Base-by-base conservation (phyloP, 345 rosid species). In the Boechera divaricarpa region DNA sequence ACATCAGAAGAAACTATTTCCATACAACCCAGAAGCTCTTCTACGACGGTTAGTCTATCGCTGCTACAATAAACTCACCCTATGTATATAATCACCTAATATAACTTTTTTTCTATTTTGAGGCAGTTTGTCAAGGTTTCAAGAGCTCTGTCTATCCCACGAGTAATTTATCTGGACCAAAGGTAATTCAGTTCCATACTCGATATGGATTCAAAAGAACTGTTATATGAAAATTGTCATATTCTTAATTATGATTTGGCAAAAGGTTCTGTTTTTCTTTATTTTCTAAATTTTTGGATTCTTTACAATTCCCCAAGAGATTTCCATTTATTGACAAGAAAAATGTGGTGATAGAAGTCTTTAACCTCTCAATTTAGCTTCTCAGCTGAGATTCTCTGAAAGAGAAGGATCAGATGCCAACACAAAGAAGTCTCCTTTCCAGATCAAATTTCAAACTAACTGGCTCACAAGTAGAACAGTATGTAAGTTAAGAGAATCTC, bases 1-100 rank as follows among this genome's bases (percentile, higher is more conserved):
- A 74, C 87, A 86, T 71, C 72, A 36, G 68, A 91, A 89, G 86
- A 86, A 83, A 38, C 73, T 94, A 55, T 89, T 94, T 83, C 90
- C 94, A 8, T 91, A 91, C 71, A 89, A 91, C 78, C 95, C 97
- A 28, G 79, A 82, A 73, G 90, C 83, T 57, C 96, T 94, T 83
- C 79, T 94, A 54, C 86, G 85, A 79, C 87, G 93, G 98, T 75
- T 24, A 53, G 67, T 63, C 57, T 49, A 24, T 28, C 13, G 24
- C 47, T 45, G 49, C 51, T 45, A n/a, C 36, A 4, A 29, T 55
- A 39, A 65, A 4, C 38, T 12, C 56, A 13, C 45, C 36, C 13
- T 24, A 36, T 52, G 36, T 41, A 24, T 64, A 59, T 13, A 6
- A 4, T 55, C 55, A 51, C 70, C 12, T 69, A 51, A 24, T 38